Conservation (phyloP, 1,139 yeast genomes). For the Hyphopichia wangnamkhiaoensis region DNA sequence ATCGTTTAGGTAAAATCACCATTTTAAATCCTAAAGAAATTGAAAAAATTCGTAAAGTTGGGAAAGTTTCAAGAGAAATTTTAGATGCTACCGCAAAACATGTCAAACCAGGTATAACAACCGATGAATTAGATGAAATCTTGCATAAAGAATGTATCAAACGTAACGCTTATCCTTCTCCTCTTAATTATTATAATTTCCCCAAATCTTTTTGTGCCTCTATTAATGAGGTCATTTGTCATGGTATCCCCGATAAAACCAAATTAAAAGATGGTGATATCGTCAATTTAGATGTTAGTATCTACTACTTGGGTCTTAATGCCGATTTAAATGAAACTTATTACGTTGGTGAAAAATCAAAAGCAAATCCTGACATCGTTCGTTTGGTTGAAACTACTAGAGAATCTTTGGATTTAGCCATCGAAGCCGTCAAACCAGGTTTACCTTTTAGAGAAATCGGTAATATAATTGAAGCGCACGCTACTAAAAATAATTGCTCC, state of each 20-base stretch:
- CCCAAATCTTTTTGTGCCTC: slow-evolving; percentile 95
- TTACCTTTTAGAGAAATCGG: slow-evolving; percentile 85
- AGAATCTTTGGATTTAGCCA: slow-evolving; percentile 84
- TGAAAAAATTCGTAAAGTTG: slow-evolving; percentile 71
- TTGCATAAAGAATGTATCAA: slow-evolving; percentile 88
- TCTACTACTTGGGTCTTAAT: slow-evolving; percentile 86
- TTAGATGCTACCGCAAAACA: slow-evolving; percentile 85
- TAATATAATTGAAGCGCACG: slow-evolving; percentile 84
- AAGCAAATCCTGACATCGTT: slow-evolving; percentile 70
- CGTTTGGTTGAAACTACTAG: slow-evolving; percentile 93
- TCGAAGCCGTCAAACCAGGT: slow-evolving; percentile 88
- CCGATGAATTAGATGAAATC: slow-evolving; percentile 86
- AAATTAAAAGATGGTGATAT: slow-evolving; percentile 92
- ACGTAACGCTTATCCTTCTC: slow-evolving; percentile 92
- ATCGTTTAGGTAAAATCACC: slow-evolving; percentile 66
- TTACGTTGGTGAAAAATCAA: slow-evolving; percentile 92
- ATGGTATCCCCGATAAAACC: slow-evolving; percentile 93
- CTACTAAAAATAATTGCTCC: slow-evolving; percentile 73
- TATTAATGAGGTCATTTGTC: slow-evolving; percentile 92
- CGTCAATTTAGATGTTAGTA: slow-evolving; percentile 83
- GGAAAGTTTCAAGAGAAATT: slow-evolving; percentile 80
- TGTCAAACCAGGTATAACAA: slow-evolving; percentile 83
- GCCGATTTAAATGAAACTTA: slow-evolving; percentile 96
- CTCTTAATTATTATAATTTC: slow-evolving; percentile 90
- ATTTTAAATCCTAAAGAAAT: slow-evolving; percentile 65